Percentiles rank a stretch among this genome's conserved stretches.
Conservation (phyloP, 495 filamentous ascomycete genomes). For the Neurospora tetrasperma region DNA sequence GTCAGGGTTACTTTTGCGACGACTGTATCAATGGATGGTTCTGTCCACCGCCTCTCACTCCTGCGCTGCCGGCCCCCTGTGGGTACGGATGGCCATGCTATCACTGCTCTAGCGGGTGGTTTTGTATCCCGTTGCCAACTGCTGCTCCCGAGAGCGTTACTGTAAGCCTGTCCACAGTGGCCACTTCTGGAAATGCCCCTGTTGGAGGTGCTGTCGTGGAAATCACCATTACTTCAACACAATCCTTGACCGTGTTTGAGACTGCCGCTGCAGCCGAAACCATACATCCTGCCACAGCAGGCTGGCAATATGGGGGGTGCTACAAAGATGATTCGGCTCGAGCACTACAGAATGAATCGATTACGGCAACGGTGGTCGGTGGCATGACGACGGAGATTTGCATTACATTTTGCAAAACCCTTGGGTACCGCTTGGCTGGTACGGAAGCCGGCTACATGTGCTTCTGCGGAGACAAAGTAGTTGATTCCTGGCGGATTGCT, state of each 20-base stretch:
- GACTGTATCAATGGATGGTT: constrained; percentile 35
- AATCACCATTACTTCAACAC: constrained; percentile 1
- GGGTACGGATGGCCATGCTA: constrained; percentile 34
- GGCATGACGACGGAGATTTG: constrained; percentile 43
- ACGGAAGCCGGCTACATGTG: constrained; percentile 52
- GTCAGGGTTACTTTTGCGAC: constrained; percentile 29
- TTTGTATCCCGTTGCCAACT: constrained; percentile 25
- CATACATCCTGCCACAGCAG: constrained; percentile 15
- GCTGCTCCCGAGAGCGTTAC: constrained; percentile 6
- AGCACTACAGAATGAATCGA: constrained; percentile 29
- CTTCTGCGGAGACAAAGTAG: constrained; percentile 45
- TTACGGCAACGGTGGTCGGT: constrained; percentile 20
- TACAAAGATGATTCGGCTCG: constrained; percentile 43
- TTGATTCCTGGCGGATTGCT: constrained; percentile 24
- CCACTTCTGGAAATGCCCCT: neutral
- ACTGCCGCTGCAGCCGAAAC: constrained; percentile 10
- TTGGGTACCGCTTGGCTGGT: constrained; percentile 43
- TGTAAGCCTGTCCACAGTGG: neutral
- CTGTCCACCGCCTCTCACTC: constrained; percentile 30
- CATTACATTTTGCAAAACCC: constrained; percentile 39
- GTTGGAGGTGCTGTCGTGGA: neutral
- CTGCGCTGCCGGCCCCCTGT: constrained; percentile 31
- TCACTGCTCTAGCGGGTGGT: constrained; percentile 30
- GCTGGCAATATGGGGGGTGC: constrained; percentile 50
- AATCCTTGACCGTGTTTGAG: neutral